A percentile compares a stretch with the other conserved stretches of the same genome.
These are phyloP conservation scores for Aureobasidium vineae DNA, from an alignment of 2,329 filamentous ascomycete species.

Conservation along the genomic window DNA sequence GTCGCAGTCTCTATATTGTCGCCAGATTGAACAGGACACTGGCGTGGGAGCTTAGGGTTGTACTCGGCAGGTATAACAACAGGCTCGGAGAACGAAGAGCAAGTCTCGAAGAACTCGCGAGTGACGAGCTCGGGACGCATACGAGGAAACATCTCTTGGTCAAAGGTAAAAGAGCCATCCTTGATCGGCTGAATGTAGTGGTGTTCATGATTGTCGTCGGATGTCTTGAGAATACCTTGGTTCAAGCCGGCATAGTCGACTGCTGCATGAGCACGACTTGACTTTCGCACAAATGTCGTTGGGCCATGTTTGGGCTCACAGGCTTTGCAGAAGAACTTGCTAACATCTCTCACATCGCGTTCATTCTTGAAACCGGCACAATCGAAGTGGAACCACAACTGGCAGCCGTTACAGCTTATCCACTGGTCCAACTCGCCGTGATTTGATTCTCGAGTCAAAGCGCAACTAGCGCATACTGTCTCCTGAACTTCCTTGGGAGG, in stretches of 20 bases:
- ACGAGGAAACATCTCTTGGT: conserved; percentile 61
- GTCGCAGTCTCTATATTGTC: conserved; percentile 25
- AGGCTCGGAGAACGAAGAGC: conserved; percentile 64
- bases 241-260: conserved; percentile 69
- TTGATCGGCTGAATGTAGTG: conserved; percentile 68
- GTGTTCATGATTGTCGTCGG: conserved; percentile 63
- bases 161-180: conserved; percentile 60
- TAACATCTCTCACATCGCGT: conserved; percentile 62
- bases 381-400: conserved; percentile 66
- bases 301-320: conserved; percentile 61
- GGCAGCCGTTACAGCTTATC: conserved; percentile 68
- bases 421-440: conserved; percentile 59
- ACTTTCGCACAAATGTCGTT: conserved; percentile 66
- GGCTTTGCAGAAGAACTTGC: conserved; percentile 63
- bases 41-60: conserved; percentile 50
- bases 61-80: conserved; percentile 62
- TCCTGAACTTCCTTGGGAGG: conserved; percentile 38
- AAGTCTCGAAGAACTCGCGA: conserved; percentile 61
- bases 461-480: conserved; percentile 57
- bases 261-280: conserved; percentile 61
- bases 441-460: conserved; percentile 53
- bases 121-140: conserved; percentile 63
- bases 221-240: conserved; percentile 63
- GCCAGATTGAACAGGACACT: conserved; percentile 1
- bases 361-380: conserved; percentile 66